phyloP scores from a whole-genome alignment of 2,329 filamentous ascomycete species.

The Trichophyton equinum region DNA sequence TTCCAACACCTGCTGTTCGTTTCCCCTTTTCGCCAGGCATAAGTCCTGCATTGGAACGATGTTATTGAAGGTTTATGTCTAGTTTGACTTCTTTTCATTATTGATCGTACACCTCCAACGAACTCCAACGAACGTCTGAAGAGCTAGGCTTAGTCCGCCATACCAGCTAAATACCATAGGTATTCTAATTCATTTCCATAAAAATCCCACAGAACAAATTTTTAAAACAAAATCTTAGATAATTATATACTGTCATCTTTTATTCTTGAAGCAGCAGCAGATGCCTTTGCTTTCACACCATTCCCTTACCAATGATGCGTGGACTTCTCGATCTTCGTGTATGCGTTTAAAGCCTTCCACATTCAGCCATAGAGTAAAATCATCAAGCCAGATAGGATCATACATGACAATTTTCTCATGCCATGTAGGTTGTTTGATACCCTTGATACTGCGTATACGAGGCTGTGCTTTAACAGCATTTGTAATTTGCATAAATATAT shows the following conservation, averaged over 20 bases:
- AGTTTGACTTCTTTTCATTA: background rate
- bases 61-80: background rate
- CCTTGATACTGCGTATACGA: conserved; percentile 22
- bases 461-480: conserved; percentile 35
- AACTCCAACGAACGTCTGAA: background rate
- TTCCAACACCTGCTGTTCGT: background rate
- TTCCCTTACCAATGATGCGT: conserved; percentile 56
- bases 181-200: background rate
- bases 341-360: conserved; percentile 50
- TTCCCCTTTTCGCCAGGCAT: background rate
- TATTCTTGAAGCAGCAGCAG: conserved; percentile 49
- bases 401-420: conserved; percentile 89
- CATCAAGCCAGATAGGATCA: conserved; percentile 79
- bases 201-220: background rate
- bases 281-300: conserved; percentile 86
- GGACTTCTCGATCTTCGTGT: conserved; percentile 54
- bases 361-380: conserved; percentile 74
- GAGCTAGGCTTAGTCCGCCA: background rate
- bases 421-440: conserved; percentile 50
- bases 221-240: background rate
- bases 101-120: background rate
- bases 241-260: background rate
- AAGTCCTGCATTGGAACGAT: background rate
- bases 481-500: conserved; percentile 38
- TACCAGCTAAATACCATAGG: background rate